phyloP scores from a whole-genome alignment of 495 filamentous ascomycete genomes.

The Usnea hakonensis region DNA sequence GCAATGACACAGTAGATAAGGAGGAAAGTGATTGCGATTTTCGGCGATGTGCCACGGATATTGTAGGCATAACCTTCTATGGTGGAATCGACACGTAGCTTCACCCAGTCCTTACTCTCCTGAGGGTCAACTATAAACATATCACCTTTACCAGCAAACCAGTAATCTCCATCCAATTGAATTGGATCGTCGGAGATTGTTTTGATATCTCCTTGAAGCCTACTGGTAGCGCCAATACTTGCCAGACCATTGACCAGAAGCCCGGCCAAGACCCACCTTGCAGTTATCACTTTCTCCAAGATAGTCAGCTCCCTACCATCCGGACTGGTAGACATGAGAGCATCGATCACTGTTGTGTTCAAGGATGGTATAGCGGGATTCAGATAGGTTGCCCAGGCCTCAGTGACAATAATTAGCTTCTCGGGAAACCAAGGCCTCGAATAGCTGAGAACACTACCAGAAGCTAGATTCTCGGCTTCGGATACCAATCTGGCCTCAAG shows the following conservation, averaged over 20 bases:
- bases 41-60: conserved; percentile 11
- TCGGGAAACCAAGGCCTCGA: background rate
- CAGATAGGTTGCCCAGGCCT: conserved; percentile 14
- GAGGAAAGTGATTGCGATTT: conserved; percentile 16
- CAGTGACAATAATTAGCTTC: conserved; percentile 5
- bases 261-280: background rate
- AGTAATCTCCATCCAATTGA: conserved; percentile 11
- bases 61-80: conserved; percentile 22
- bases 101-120: conserved; percentile 19
- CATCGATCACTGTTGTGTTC: conserved; percentile 11
- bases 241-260: conserved; percentile 19
- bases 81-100: conserved; percentile 13
- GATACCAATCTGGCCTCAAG: too few relatives aligned
- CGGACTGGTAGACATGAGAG: background rate
- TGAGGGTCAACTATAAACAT: conserved; percentile 16
- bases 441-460: background rate
- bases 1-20: conserved; percentile 14
- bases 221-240: conserved; percentile 9
- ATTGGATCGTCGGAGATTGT: background rate
- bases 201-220: conserved; percentile 15
- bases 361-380: conserved; percentile 8
- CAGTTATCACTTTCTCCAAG: accelerated
- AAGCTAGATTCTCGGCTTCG: background rate
- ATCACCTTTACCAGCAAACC: conserved; percentile 18
- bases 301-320: background rate